Evolutionary conservation across 208 protist species (phyloP).

Genomic region (Balamuthia mandrillaris): DNA sequence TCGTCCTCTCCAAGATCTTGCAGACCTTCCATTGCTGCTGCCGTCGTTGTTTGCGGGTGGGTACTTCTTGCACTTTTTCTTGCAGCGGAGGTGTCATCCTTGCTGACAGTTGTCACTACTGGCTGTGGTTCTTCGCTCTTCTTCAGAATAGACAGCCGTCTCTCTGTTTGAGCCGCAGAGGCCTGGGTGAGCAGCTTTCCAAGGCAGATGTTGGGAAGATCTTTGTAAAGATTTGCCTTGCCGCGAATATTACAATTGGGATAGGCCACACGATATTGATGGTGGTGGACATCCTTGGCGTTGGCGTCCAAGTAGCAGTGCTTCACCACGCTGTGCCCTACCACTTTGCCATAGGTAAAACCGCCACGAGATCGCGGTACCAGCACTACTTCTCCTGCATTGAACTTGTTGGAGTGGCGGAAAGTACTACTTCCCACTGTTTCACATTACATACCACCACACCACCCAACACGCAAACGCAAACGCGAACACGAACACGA

Average conservation of each 20-base stretch:
- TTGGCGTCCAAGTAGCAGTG: slow-evolving; percentile 49
- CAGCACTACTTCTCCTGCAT: slow-evolving; percentile 40
- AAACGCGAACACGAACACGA: too few species aligned
- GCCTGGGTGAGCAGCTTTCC: not conserved
- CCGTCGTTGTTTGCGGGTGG: not conserved
- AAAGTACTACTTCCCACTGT: too few species aligned
- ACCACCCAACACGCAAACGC: too few species aligned
- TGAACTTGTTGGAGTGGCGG: slow-evolving; percentile 12
- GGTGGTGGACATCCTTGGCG: not conserved
- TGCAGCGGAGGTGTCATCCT: too few species aligned
- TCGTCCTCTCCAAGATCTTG: not conserved
- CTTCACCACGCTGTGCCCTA: not conserved
- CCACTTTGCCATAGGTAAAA: slow-evolving; percentile 46
- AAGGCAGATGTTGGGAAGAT: too few species aligned
- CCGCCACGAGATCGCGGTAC: slow-evolving; percentile 56
- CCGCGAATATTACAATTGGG: too few species aligned
- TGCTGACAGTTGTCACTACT: not conserved
- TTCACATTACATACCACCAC: too few species aligned
- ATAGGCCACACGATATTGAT: slow-evolving; percentile 1
- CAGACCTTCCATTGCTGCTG: not conserved
- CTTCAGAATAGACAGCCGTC: not conserved
- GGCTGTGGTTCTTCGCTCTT: not conserved
- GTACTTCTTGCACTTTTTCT: too few species aligned
- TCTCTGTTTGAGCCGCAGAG: not conserved
- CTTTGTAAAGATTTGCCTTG: too few species aligned